Percentiles rank a stretch among this genome's conserved stretches.
Evolutionary conservation across 1,139 yeast species (phyloP).

Genomic region (Debaryomyces sp.): DNA sequence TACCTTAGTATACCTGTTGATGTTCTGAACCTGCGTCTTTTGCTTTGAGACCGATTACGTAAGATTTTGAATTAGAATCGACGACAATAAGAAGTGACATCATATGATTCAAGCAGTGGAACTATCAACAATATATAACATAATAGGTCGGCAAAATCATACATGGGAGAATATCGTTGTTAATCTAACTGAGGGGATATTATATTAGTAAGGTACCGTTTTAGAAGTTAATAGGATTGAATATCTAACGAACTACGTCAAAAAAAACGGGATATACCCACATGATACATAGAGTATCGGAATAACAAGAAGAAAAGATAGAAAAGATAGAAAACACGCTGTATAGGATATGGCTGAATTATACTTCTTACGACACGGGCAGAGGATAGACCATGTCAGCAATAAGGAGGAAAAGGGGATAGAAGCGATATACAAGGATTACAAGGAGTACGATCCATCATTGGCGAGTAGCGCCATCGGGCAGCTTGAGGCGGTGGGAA

Average conservation of each 20-base stretch:
- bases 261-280: neutral
- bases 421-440: slow-evolving; percentile 31
- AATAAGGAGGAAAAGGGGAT: slow-evolving; percentile 26
- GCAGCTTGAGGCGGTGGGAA: slow-evolving; percentile 35
- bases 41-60: neutral
- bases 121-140: slow-evolving; percentile 4
- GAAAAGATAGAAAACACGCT: neutral
- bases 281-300: neutral
- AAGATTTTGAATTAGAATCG: neutral
- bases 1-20: neutral
- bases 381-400: slow-evolving; percentile 45
- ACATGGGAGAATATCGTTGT: slow-evolving; percentile 1
- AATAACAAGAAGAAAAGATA: neutral
- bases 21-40: neutral
- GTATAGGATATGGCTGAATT: slow-evolving; percentile 35
- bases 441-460: slow-evolving; percentile 44
- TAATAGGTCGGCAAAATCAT: neutral
- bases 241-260: neutral
- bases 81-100: slow-evolving; percentile 6
- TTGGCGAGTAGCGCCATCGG: slow-evolving; percentile 31
- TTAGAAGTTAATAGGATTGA: neutral
- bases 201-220: neutral
- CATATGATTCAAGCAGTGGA: slow-evolving; percentile 4
- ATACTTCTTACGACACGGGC: slow-evolving; percentile 50
- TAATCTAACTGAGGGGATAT: neutral